Base-by-base conservation (phyloP, 1,139 yeast genomes). In the Waltiozyma sp. region DNA sequence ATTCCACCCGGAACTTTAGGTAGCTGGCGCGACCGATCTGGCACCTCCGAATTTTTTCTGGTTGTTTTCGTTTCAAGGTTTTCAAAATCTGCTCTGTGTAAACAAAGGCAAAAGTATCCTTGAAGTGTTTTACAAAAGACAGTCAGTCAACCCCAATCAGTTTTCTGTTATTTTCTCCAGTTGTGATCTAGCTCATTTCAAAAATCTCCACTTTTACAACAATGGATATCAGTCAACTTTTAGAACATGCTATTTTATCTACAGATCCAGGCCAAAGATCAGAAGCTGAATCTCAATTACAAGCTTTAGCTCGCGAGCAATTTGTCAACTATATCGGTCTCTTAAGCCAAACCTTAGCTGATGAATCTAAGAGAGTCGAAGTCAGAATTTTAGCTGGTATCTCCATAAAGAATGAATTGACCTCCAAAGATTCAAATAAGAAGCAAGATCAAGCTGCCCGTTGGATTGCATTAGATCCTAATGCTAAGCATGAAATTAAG, bases 351-450 rank as follows among this genome's bases (percentile, higher is more conserved):
- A 87, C 85, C 28, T 70, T 91, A 51, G 81, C 80, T 37, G 78
- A 81, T 56, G 80, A 75, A 40, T 64, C 69, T 7, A 77, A 77
- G 48, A 78, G 75, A 54, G 68, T 84, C 8, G 96, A 89, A 65
- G 94, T 88, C 43, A 74, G 97, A 59, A 86, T 87, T 73, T 75
- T 93, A 62, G 96, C 98, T 4, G 95, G 94, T 40, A 69, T 91
- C 50, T 86, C 82, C 15, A 67, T 88, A 56, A 91, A 91, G 68
- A 91, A 91, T 64, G 87, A 85, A 64, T 72, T 91, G 54, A 77
- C 86, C 6, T 79, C 96, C 15, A 91, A 88, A 59, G 88, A 80
- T 54, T 49, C 66, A 2, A 62, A 61, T 26, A 74, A 73, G 48
- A 73, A 68, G 49, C 64, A 63, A 40, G 73, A 68, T 33, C 80